These are phyloP conservation scores for Phytophthora sojae DNA, from an alignment of 352 stramenopile species.

Conservation along the genomic window DNA sequence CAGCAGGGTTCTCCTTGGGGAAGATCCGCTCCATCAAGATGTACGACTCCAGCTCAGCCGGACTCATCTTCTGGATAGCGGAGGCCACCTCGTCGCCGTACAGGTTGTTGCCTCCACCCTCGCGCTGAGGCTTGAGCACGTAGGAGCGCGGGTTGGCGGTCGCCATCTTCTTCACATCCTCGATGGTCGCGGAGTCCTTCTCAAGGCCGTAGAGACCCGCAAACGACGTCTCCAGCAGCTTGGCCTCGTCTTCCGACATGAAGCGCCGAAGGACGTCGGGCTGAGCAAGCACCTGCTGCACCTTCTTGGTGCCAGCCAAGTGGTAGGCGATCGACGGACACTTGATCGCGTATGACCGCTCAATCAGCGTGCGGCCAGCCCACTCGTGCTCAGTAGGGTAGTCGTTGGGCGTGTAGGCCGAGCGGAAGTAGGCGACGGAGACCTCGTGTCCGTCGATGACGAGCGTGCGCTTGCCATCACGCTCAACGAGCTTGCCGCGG, in stretches of 20 bases:
- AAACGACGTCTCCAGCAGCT: slow-evolving; percentile 91
- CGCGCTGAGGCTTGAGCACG: slow-evolving; percentile 98
- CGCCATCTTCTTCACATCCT: slow-evolving; percentile 80
- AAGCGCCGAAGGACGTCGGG: slow-evolving; percentile 91
- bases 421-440: slow-evolving; percentile 96
- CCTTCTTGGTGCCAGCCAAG: slow-evolving; percentile 98
- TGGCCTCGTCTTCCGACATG: slow-evolving; percentile 72
- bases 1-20: slow-evolving; percentile 80
- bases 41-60: slow-evolving; percentile 83
- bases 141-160: slow-evolving; percentile 77
- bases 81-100: slow-evolving; percentile 94
- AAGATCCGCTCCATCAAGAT: slow-evolving; percentile 99
- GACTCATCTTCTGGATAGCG: slow-evolving; percentile 82
- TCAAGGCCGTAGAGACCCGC: slow-evolving; percentile 96
- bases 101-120: slow-evolving; percentile 98
- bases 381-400: slow-evolving; percentile 94
- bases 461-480: slow-evolving; percentile 55
- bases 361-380: slow-evolving; percentile 88
- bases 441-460: slow-evolving; percentile 82
- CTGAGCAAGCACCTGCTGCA: slow-evolving; percentile 96
- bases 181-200: slow-evolving; percentile 69
- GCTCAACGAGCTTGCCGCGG: slow-evolving; percentile 42
- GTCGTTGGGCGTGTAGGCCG: slow-evolving; percentile 96
- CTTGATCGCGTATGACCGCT: slow-evolving; percentile 94
- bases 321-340: slow-evolving; percentile 97